Conservation (phyloP, 805 yeast genomes). For the Ogataea wickerhamii region DNA sequence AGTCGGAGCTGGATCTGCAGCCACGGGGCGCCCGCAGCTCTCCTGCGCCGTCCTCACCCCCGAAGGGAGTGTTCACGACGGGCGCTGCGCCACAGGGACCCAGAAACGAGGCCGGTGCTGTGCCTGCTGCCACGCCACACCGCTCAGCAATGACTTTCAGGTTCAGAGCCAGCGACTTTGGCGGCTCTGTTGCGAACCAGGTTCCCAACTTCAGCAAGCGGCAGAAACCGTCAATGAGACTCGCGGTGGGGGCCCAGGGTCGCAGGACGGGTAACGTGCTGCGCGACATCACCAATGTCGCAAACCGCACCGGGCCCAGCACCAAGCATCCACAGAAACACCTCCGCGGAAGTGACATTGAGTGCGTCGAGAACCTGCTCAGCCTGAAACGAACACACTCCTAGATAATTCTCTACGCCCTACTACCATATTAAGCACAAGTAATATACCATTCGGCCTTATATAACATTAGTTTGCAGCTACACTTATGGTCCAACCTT, state of each 20-base stretch:
- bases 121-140: conserved; percentile 7
- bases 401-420: too few relatives aligned
- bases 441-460: conserved; percentile 1
- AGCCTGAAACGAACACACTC: conserved; percentile 30
- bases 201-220: conserved; percentile 22
- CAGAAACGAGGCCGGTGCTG: too few relatives aligned
- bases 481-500: conserved; percentile 40
- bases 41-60: conserved; percentile 15
- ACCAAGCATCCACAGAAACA: too few relatives aligned
- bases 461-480: conserved; percentile 1
- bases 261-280: conserved; percentile 16
- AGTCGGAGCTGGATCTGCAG: too few relatives aligned
- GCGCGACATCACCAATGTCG: conserved; percentile 24
- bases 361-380: conserved; percentile 40
- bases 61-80: conserved; percentile 23
- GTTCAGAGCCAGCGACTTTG: conserved; percentile 33
- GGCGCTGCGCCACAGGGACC: too few relatives aligned
- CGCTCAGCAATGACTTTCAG: conserved; percentile 34
- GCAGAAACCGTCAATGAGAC: conserved; percentile 32
- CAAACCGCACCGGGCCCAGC: too few relatives aligned
- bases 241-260: conserved; percentile 14
- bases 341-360: conserved; percentile 20
- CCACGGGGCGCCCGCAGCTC: too few relatives aligned
- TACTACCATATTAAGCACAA: conserved; percentile 1
- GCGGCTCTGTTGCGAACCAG: conserved; percentile 30